Conservation (phyloP, 2,329 filamentous ascomycete species). For the Nemania sp. region DNA sequence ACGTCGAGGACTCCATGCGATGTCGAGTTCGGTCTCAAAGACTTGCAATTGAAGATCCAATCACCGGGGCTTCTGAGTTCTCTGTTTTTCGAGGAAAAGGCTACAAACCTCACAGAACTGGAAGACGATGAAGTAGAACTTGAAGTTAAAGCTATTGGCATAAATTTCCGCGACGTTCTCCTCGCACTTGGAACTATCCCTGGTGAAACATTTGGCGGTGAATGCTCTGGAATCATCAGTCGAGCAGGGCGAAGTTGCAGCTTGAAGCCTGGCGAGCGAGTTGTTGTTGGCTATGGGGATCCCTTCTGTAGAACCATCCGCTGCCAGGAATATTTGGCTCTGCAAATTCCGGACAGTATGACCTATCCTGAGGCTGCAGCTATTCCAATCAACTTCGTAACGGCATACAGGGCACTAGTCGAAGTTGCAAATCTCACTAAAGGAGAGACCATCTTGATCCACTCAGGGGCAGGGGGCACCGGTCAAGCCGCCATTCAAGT, state of each 20-base stretch:
- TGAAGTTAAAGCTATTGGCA: conserved; percentile 23
- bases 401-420: conserved; percentile 36
- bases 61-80: no score
- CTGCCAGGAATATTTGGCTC: conserved; percentile 1
- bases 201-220: conserved; percentile 17
- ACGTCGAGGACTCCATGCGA: no score
- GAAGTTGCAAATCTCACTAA: conserved; percentile 33
- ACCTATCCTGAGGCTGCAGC: conserved; percentile 21
- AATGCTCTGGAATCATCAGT: conserved; percentile 40
- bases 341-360: conserved; percentile 20
- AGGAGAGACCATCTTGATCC: conserved; percentile 33
- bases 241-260: conserved; percentile 28
- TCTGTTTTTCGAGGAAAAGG: no score
- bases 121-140: conserved; percentile 34
- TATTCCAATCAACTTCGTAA: conserved; percentile 26
- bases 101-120: no score
- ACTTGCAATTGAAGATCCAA: no score
- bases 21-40: no score
- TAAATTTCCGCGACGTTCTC: conserved; percentile 26
- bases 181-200: conserved; percentile 22
- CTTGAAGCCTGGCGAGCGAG: no score
- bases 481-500: conserved; percentile 31
- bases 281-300: no score
- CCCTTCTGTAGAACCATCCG: no score
- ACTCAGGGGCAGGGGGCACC: conserved; percentile 29